These are phyloP conservation scores for Trichoderma brevicompactum DNA, from an alignment of 2,329 filamentous ascomycete genomes.

Conservation along the genomic window DNA sequence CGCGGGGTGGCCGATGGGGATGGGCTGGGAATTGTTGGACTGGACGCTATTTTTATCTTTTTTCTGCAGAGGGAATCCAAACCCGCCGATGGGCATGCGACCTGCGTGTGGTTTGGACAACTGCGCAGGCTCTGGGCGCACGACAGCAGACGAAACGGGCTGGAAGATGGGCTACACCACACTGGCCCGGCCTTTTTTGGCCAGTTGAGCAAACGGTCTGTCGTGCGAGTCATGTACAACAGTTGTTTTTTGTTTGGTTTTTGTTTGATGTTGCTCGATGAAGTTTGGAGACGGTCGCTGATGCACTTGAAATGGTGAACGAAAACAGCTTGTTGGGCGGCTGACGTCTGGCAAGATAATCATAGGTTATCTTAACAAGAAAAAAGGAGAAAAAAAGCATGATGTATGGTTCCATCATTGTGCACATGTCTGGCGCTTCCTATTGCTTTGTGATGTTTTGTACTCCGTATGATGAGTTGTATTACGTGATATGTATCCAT, in stretches of 20 bases:
- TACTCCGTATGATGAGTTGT: background rate
- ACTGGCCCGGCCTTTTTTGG: background rate
- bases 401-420: background rate
- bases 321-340: conserved; percentile 20
- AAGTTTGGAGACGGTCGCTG: conserved; percentile 23
- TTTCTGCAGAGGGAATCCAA: conserved; percentile 26
- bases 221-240: conserved; percentile 29
- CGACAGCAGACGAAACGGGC: background rate
- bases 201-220: conserved; percentile 2
- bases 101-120: conserved; percentile 26
- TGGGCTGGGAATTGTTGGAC: conserved; percentile 23
- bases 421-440: background rate
- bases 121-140: conserved; percentile 27
- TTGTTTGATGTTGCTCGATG: conserved; percentile 16
- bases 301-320: conserved; percentile 23
- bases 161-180: background rate
- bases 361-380: background rate
- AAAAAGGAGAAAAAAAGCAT: conserved; percentile 10
- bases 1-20: conserved; percentile 23
- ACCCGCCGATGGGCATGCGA: conserved; percentile 14
- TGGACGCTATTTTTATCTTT: conserved; percentile 7
- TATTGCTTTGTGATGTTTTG: background rate
- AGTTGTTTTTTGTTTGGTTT: conserved; percentile 24
- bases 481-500: too few species aligned
- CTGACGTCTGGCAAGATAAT: conserved; percentile 14